Evolutionary conservation across 768 basidiomycete genomes (phyloP).

Genomic region (Suillus brevipes): DNA sequence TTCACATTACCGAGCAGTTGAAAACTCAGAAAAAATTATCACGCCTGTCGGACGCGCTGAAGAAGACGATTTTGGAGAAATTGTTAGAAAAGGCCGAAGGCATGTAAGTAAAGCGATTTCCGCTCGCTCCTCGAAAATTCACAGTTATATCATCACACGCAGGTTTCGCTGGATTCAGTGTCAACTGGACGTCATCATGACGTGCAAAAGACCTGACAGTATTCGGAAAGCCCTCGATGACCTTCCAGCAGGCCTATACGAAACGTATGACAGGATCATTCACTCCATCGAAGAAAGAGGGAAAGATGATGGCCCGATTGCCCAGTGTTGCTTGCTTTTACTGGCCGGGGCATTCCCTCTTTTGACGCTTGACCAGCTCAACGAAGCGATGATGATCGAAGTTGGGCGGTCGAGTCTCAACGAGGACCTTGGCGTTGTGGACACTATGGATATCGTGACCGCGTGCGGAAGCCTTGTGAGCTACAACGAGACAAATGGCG

Average conservation of each 20-base stretch:
- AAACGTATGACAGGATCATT: constrained; percentile 24
- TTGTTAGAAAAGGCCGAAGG: constrained; percentile 9
- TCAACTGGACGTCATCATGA: background rate
- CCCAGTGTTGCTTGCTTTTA: background rate
- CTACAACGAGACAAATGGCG: background rate
- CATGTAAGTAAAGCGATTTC: background rate
- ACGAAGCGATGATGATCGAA: constrained; percentile 6
- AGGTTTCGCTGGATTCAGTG: constrained; percentile 15
- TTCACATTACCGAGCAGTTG: constrained; percentile 3
- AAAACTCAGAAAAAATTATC: background rate
- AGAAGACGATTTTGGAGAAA: background rate
- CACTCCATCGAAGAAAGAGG: constrained; percentile 8
- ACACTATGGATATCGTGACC: background rate
- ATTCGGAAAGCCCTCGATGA: constrained; percentile 9
- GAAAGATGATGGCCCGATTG: background rate
- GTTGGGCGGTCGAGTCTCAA: background rate
- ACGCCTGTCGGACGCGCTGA: background rate
- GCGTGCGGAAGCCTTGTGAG: constrained; percentile 2
- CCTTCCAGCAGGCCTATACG: constrained; percentile 21
- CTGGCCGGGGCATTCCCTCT: background rate
- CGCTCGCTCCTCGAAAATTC: background rate
- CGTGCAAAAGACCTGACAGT: background rate
- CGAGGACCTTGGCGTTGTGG: background rate
- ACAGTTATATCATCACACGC: background rate
- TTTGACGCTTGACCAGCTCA: background rate